Base-by-base conservation (phyloP, 106 monocot genomes). In the Acorus gramineus region DNA sequence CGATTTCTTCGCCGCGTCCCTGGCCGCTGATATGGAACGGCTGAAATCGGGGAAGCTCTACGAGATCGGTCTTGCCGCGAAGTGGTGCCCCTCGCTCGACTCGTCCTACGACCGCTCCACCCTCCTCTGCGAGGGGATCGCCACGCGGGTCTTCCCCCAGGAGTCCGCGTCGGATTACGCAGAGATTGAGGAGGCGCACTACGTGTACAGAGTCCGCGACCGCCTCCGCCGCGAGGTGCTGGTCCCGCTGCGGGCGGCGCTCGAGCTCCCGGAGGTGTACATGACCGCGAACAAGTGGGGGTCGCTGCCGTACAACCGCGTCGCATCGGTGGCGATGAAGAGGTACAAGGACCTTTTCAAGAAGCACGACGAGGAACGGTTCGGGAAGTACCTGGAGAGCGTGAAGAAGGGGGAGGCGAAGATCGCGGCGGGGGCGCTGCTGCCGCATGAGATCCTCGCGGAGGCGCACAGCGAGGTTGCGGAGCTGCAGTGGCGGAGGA, bases 261-360 rank as follows among this genome's bases (percentile, higher is more conserved):
- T 85, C 49, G 57, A 89, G 51, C 69, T 89, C 7, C 89, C 89
- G 8, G 89, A 85, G 76, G 81, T 89, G 3, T 89, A 79, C 61
- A 89, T 85, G 56, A 69, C 74, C 59, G 71, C 74, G 10, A 8
- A 68, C n/a, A 55, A 72, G 42, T 89, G 89, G 85, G 65, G 63
- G 6, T 42, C 53, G 48, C 77, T 85, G 42, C 84, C 85, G 2
- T 89, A 89, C 79, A 67, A 77, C 61, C 79, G 89, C 9, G 89
- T 89, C 44, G 85, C 89, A 11, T 89, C 85, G 10, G 89, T 89
- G 45, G 89, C 89, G 74, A 89, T 89, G 89, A 89, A 82, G 66
- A 85, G 64, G 64, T 89, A 85, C 70, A 85, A 76, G 9, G 49
- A 79, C 7, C 56, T 80, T 43, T 89, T 89, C 67, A 7, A 11